Evolutionary conservation across 2,329 filamentous ascomycete genomes (phyloP).

Genomic region (Aaosphaeria arxii): DNA sequence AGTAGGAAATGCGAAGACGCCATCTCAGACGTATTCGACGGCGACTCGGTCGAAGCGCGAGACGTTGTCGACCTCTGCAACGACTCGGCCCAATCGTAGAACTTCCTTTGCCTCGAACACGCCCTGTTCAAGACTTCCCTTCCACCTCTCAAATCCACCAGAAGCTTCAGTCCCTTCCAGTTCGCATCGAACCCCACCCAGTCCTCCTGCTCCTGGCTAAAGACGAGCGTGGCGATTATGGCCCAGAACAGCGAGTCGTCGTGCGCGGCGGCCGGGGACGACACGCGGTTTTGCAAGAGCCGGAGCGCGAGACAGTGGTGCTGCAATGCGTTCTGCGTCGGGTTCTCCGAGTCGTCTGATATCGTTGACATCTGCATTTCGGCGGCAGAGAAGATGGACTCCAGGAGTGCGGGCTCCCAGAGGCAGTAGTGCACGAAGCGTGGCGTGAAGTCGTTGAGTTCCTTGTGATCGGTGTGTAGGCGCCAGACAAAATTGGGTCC

Average conservation of each 20-base stretch:
- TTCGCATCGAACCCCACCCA: not conserved
- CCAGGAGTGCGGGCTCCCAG: not conserved
- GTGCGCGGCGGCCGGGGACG: not conserved
- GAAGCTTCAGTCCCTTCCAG: not conserved
- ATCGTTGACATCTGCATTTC: not conserved
- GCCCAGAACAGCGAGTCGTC: not conserved
- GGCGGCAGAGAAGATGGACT: not conserved
- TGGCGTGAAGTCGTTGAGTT: not conserved
- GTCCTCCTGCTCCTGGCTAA: not conserved
- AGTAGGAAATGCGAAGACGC: not conserved
- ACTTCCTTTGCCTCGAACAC: not conserved
- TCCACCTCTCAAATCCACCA: not conserved
- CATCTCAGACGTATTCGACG: not conserved
- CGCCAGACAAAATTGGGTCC: not conserved
- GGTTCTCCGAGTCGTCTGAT: not conserved
- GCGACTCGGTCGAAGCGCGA: not conserved
- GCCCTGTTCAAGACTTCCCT: not conserved
- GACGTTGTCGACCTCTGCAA: not conserved
- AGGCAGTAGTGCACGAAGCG: not conserved
- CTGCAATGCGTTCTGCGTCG: not conserved
- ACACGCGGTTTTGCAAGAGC: not conserved
- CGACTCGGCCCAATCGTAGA: not conserved
- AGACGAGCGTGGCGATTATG: not conserved
- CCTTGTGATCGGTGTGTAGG: not conserved
- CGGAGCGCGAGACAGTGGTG: not conserved